A percentile compares a stretch with the other conserved stretches of the same genome.
Evolutionary conservation across 75 land plant species (phyloP).

Genomic region (Picea glauca): DNA sequence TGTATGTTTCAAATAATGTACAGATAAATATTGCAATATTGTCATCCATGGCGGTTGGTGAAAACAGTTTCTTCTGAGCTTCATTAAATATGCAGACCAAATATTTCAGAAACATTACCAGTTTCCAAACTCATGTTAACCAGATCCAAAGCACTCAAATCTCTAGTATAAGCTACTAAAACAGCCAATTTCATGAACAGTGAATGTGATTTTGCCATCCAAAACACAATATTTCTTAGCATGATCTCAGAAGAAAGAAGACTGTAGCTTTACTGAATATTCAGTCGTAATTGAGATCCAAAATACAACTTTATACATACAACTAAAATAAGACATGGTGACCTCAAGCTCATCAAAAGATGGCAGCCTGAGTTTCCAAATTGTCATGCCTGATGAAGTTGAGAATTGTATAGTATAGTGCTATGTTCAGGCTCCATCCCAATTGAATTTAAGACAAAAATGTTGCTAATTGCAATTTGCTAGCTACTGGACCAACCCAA

Average conservation of each 20-base stretch:
- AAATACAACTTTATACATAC: too few relatives aligned
- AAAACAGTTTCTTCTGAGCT: neutral
- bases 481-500: too few relatives aligned
- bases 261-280: neutral
- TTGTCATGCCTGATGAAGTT: too few relatives aligned
- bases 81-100: neutral
- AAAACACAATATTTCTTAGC: neutral
- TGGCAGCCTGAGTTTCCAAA: too few relatives aligned
- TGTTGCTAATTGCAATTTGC: too few relatives aligned
- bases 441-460: too few relatives aligned
- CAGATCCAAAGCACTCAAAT: neutral
- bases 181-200: neutral
- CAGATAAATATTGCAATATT: neutral
- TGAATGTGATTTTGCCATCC: neutral
- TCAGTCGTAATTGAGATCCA: too few relatives aligned
- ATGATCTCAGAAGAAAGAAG: neutral
- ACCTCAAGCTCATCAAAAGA: too few relatives aligned
- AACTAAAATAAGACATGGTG: too few relatives aligned
- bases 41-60: neutral
- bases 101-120: neutral
- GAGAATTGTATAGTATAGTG: too few relatives aligned
- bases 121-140: neutral
- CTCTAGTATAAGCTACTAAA: neutral
- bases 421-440: too few relatives aligned
- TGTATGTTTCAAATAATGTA: too few relatives aligned